These are phyloP conservation scores for Sanghuangporus weigelae DNA, from an alignment of 1,284 basidiomycete species.

Conservation along the genomic window DNA sequence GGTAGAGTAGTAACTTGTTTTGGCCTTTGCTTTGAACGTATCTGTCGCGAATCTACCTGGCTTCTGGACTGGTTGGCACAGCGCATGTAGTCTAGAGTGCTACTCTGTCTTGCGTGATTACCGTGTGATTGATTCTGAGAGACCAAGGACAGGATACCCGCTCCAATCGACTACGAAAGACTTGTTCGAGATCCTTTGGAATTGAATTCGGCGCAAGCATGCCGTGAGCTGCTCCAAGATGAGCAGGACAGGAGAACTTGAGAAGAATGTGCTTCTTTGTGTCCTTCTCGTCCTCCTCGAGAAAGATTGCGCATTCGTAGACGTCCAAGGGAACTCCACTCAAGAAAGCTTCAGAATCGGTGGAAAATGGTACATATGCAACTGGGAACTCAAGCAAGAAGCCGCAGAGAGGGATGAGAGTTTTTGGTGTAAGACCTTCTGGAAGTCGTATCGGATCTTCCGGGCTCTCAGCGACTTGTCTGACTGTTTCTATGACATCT, in stretches of 20 bases:
- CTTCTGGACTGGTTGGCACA: neutral
- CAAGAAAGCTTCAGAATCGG: conserved; percentile 33
- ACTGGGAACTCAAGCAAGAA: conserved; percentile 53
- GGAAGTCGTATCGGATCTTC: conserved; percentile 25
- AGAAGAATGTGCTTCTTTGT: conserved; percentile 27
- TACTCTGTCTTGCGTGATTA: conserved; percentile 34
- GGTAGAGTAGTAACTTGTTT: conserved; percentile 44
- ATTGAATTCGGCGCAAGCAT: conserved; percentile 1
- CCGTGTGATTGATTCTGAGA: conserved; percentile 22
- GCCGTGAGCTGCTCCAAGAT: conserved; percentile 19
- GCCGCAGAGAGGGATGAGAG: conserved; percentile 44
- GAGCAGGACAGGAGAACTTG: conserved; percentile 38
- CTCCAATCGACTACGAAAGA: conserved; percentile 6
- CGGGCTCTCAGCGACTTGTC: conserved; percentile 10
- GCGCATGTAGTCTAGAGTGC: conserved; percentile 27
- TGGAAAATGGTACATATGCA: conserved; percentile 42
- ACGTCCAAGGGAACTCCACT: conserved; percentile 39
- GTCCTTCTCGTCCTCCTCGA: neutral
- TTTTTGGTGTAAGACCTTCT: conserved; percentile 21
- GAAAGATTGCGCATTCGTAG: conserved; percentile 35
- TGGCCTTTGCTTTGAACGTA: neutral
- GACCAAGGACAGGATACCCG: neutral
- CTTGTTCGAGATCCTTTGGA: neutral
- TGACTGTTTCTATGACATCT: conserved; percentile 11
- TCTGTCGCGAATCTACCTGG: neutral